A percentile compares a stretch with the other conserved stretches of the same genome.
These are phyloP conservation scores for Entelexis paramagnoliae DNA, from an alignment of 1,139 yeast species.

Conservation along the genomic window DNA sequence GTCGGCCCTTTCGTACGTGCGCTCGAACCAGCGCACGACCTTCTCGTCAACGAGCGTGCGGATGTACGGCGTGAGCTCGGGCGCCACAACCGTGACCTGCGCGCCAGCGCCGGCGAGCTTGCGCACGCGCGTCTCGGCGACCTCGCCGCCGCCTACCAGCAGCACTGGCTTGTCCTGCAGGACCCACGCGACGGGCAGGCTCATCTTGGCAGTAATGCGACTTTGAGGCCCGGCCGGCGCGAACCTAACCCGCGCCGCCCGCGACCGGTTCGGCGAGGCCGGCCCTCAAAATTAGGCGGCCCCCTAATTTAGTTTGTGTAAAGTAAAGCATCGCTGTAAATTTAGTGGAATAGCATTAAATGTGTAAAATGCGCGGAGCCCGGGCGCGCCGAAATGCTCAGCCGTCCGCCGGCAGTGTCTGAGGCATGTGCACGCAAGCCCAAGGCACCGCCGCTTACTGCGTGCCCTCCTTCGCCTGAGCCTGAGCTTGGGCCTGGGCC, in stretches of 20 bases:
- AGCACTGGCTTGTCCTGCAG: conserved; percentile 54
- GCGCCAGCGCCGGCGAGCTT: conserved; percentile 65
- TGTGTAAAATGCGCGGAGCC: too few species aligned
- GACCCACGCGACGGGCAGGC: conserved; percentile 60
- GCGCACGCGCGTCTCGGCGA: conserved; percentile 59
- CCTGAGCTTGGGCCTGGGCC: conserved; percentile 4
- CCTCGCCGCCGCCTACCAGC: conserved; percentile 76
- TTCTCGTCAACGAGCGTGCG: conserved; percentile 36
- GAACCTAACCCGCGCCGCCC: background rate
- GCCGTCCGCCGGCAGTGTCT: too few species aligned
- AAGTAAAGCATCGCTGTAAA: too few species aligned
- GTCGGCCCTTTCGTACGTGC: conserved; percentile 40
- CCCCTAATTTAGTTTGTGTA: too few species aligned
- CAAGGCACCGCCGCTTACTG: too few species aligned
- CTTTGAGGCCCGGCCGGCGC: background rate
- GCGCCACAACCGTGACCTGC: conserved; percentile 56
- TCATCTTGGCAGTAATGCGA: conserved; percentile 10
- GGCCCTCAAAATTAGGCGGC: too few species aligned
- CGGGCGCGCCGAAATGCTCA: too few species aligned
- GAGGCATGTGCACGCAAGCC: too few species aligned
- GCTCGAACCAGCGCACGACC: conserved; percentile 39
- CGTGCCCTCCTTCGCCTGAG: too few species aligned
- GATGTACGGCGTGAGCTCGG: conserved; percentile 43
- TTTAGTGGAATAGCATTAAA: too few species aligned
- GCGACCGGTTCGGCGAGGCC: too few species aligned